Conservation (phyloP, 1,284 basidiomycete genomes). For the Boletus semigastroideus region DNA sequence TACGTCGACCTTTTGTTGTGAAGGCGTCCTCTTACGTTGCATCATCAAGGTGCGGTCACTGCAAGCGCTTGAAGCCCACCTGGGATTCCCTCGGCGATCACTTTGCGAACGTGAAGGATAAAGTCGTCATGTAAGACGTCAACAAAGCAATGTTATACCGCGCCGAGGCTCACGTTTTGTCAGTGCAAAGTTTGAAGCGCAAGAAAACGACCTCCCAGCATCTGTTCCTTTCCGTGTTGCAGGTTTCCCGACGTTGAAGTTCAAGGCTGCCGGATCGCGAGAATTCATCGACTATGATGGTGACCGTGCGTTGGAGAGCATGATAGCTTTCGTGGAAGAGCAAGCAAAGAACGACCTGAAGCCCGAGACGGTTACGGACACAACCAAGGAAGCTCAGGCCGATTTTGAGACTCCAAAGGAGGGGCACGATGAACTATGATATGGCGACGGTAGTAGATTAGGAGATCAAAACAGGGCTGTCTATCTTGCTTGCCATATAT, state of each 20-base stretch:
- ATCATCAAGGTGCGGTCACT: conserved; percentile 79
- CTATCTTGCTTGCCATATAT: conserved; percentile 23
- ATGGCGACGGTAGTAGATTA: conserved; percentile 14
- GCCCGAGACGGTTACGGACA: conserved; percentile 16
- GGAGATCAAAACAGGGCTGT: conserved; percentile 20
- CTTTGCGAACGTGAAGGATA: conserved; percentile 77
- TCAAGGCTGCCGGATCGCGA: conserved; percentile 86
- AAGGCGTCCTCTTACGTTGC: neutral
- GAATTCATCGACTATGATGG: conserved; percentile 94
- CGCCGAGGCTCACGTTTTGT: conserved; percentile 9
- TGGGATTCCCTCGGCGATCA: conserved; percentile 93
- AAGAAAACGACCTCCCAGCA: conserved; percentile 94
- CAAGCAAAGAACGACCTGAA: conserved; percentile 67
- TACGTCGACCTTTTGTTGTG: conserved; percentile 39
- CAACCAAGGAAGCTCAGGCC: conserved; percentile 21
- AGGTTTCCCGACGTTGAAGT: conserved; percentile 97
- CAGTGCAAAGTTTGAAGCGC: conserved; percentile 95
- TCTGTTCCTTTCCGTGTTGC: conserved; percentile 81
- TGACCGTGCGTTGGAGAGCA: conserved; percentile 83
- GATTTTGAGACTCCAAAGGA: conserved; percentile 30
- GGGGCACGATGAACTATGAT: conserved; percentile 30
- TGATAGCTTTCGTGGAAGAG: conserved; percentile 83
- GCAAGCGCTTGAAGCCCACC: conserved; percentile 93
- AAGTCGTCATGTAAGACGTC: conserved; percentile 74
- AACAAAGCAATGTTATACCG: neutral